Base-by-base conservation (phyloP, 1,284 basidiomycete genomes). In the Malassezia japonica region DNA sequence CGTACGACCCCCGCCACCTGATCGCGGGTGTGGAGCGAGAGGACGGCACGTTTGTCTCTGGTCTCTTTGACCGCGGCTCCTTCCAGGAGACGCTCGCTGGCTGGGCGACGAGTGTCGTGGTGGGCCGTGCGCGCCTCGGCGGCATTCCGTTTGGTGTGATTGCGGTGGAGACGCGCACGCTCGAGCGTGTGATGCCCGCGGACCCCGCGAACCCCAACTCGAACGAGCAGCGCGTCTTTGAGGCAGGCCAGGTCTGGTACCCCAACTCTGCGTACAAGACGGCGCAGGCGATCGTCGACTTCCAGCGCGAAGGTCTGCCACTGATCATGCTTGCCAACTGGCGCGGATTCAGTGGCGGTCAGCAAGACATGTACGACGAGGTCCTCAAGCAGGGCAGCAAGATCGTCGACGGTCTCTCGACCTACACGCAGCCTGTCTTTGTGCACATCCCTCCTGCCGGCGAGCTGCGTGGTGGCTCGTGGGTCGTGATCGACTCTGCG, bases 261-360 rank as follows among this genome's bases (percentile, higher is more conserved):
- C 94, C 94, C 43, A 98, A 99, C 76, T 92, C 87, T 24, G 91
- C 94, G n/a, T 92, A 95, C 79, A 99, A 99, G 81, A 99, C 94
- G 21, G 94, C 92, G 8, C 94, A 96, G 70, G 91, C 94, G 15
- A 98, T 98, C 77, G 88, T 91, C 75, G 94, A 99, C 78, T 89
- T 98, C 78, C 86, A 92, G 77, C 84, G 90, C 44, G 94, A 99
- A 76, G 89, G 87, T 34, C 79, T 99, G 20, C 94, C 94, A 4
- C 80, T 99, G 57, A 88, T 98, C 75, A 92, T 99, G 75, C 95
- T 99, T 67, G 94, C 94, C 57, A 99, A 99, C 79, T 98, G 94
- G 91, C 88, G 94, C 79, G 94, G 94, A 32, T 99, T 99, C 83
- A 98, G 94, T 21, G 94, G 94, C 61, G 94, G 94, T 67, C 91